Percentiles rank a stretch among this genome's conserved stretches.
Conservation (phyloP, 2,329 filamentous ascomycete species). For the Neonectria ditissima region DNA sequence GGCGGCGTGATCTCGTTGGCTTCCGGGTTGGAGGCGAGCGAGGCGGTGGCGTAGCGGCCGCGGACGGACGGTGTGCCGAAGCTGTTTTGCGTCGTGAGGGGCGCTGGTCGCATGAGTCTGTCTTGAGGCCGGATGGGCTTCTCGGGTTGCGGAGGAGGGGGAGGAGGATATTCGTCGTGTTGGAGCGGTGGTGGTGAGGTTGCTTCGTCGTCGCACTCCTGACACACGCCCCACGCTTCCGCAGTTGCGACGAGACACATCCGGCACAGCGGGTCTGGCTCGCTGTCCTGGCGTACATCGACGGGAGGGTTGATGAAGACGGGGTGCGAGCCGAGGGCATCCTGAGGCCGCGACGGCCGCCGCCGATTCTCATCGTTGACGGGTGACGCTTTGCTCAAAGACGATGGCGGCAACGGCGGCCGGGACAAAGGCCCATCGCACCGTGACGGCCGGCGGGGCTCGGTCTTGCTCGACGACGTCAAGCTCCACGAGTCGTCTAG, state of each 20-base stretch:
- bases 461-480: not conserved
- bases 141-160: slow-evolving; percentile 20
- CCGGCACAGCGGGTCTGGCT: slow-evolving; percentile 37
- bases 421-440: not conserved
- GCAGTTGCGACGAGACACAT: slow-evolving; percentile 39
- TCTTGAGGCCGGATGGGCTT: slow-evolving; percentile 8
- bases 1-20: slow-evolving; percentile 30
- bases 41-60: slow-evolving; percentile 25
- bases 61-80: slow-evolving; percentile 19
- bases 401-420: not conserved
- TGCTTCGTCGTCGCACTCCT: slow-evolving; percentile 42
- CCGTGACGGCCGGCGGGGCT: slow-evolving; percentile 1
- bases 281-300: slow-evolving; percentile 41
- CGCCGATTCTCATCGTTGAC: slow-evolving; percentile 9
- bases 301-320: slow-evolving; percentile 19
- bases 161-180: slow-evolving; percentile 21
- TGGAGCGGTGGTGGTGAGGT: slow-evolving; percentile 11
- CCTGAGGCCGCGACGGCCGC: slow-evolving; percentile 34
- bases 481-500: not conserved
- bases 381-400: slow-evolving; percentile 23
- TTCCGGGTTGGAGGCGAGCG: slow-evolving; percentile 34
- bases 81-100: slow-evolving; percentile 28
- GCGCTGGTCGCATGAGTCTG: slow-evolving; percentile 35
- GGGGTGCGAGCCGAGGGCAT: slow-evolving; percentile 40
- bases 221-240: slow-evolving; percentile 39